Base-by-base conservation (phyloP, 75 land plant genomes). In the Gnetum montanum region DNA sequence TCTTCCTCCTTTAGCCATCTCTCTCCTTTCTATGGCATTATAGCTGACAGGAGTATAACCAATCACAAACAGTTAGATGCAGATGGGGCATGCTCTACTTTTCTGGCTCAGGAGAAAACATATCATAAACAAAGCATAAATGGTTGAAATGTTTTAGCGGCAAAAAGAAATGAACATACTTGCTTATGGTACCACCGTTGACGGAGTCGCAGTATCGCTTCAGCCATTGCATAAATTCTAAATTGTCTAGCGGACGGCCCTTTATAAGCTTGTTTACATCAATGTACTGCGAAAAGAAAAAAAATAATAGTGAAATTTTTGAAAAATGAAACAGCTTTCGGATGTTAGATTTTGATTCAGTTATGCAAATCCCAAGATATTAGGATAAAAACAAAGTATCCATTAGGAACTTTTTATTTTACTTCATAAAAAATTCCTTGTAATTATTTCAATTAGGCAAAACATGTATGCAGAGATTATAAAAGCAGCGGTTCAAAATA, bases 211-310 rank as follows among this genome's bases (percentile, higher is more conserved):
- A 84, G 35, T 84, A 84, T 33, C 77, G 71, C 72, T 84, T 84
- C 60, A 84, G 49, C 88, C 88, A 84, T 44, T 84, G 88, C 47
- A 84, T 56, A 59, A 84, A 84, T 54, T 84, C 88, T 65, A 84
- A 53, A 59, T 84, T 84, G 62, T 84, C 88, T 54, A 84, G 47
- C 4, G 88, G 88, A 18, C 88, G 48, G 6, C 82, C 88, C 54
- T 81, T 84, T 1, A 81, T 81, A 46, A 84, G 78, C 48, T 66
- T 84, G 65, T 84, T 84, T 7, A 84, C 81, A n/a, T 84, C 88
- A 65, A 84, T 69, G 59, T 83, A 70, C 86, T 83, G 62, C 24
- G 27, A 48, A 1, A 46, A 46, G n/a, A n/a, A n/a, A n/a, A n/a
- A n/a, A n/a, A n/a, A n/a, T n/a, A n/a, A n/a, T n/a, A n/a, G n/a